Percentiles rank a stretch among this genome's conserved stretches.
phyloP scores from a whole-genome alignment of 2,329 filamentous ascomycete genomes.

The Penicillium janthinellum region DNA sequence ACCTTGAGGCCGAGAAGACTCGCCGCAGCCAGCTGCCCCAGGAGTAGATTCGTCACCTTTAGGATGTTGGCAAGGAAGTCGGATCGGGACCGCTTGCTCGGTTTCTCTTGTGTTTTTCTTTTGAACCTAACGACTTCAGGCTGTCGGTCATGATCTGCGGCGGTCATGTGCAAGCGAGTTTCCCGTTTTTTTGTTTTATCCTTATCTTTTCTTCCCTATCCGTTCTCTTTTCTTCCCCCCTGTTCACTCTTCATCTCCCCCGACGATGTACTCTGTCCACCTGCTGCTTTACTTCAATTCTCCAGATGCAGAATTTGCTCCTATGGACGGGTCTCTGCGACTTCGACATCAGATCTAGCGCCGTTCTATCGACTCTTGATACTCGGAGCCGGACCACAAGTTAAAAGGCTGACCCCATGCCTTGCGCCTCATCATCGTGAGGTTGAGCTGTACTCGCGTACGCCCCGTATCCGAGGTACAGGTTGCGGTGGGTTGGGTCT shows the following conservation, averaged over 20 bases:
- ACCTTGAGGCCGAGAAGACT: slow-evolving; percentile 98
- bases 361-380: slow-evolving; percentile 19
- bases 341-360: slow-evolving; percentile 27
- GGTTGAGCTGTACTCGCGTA: not conserved
- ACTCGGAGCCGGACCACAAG: slow-evolving; percentile 24
- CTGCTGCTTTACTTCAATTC: slow-evolving; percentile 23
- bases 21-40: slow-evolving; percentile 80
- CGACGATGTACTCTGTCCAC: slow-evolving; percentile 9
- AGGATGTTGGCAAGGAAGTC: slow-evolving; percentile 19
- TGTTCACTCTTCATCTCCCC: slow-evolving; percentile 14
- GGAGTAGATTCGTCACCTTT: slow-evolving; percentile 45
- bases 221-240: slow-evolving; percentile 10
- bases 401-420: slow-evolving; percentile 16
- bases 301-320: slow-evolving; percentile 30
- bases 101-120: slow-evolving; percentile 22
- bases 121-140: slow-evolving; percentile 31
- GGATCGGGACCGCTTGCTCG: slow-evolving; percentile 21
- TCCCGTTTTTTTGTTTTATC: slow-evolving; percentile 24
- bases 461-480: slow-evolving; percentile 2
- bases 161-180: slow-evolving; percentile 32
- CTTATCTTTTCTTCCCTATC: slow-evolving; percentile 11
- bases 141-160: slow-evolving; percentile 34
- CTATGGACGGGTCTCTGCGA: slow-evolving; percentile 26
- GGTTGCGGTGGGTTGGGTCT: slow-evolving; percentile 2
- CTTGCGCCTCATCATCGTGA: slow-evolving; percentile 3